A percentile compares a stretch with the other conserved stretches of the same genome.
Conservation (phyloP, 768 basidiomycete genomes). For the Auriscalpium orientale region DNA sequence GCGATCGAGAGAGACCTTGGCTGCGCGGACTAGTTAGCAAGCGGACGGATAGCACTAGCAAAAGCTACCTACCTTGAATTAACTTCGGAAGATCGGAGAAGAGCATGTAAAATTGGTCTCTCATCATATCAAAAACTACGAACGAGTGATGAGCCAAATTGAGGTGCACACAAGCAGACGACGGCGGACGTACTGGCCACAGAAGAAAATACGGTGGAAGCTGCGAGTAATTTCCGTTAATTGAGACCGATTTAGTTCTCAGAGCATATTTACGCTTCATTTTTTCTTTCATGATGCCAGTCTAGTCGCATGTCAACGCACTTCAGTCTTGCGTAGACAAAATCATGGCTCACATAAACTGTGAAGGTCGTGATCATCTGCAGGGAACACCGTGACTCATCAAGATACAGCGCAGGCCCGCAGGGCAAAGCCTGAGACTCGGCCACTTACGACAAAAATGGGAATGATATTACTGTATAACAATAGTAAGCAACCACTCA, state of each 20-base stretch:
- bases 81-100: conserved; percentile 19
- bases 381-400: neutral
- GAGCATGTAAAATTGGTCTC: conserved; percentile 21
- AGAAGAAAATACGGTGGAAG: conserved; percentile 23
- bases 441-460: conserved; percentile 19
- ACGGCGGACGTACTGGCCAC: conserved; percentile 25
- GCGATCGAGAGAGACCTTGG: conserved; percentile 33
- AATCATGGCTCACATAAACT: neutral
- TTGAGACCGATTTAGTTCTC: conserved; percentile 4
- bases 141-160: conserved; percentile 6
- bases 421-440: neutral
- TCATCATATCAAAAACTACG: conserved; percentile 32
- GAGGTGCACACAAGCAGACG: neutral
- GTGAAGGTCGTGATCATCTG: conserved; percentile 10
- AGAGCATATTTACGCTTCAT: neutral
- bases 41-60: conserved; percentile 31
- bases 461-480: conserved; percentile 29
- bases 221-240: conserved; percentile 26
- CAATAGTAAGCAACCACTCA: neutral
- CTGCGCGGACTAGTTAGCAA: conserved; percentile 24
- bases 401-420: conserved; percentile 1
- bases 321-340: neutral
- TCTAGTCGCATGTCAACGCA: conserved; percentile 13
- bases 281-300: conserved; percentile 15
- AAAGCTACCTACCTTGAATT: conserved; percentile 15